Base-by-base conservation (phyloP, 2,329 filamentous ascomycete species). In the Diplodia corticola region DNA sequence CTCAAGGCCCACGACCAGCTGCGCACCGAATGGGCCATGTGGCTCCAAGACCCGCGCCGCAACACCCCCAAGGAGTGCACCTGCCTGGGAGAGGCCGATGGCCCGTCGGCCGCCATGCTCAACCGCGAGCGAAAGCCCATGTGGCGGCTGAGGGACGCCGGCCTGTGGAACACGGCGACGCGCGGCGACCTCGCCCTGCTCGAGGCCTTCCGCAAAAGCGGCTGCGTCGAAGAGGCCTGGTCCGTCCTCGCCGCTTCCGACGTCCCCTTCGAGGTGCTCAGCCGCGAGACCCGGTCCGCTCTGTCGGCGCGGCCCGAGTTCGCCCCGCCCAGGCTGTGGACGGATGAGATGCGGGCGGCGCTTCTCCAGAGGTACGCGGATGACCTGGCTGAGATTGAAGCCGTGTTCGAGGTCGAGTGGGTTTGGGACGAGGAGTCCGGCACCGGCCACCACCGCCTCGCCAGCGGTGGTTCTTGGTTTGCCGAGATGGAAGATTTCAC, bases 291-390 rank as follows among this genome's bases (percentile, higher is more conserved):
- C 13, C 40, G 26, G 4, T 7, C 26, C 2, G 63, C 63, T 7
- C n/a, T 65, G 63, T 12, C 57, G 20, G 51, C 51, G n/a, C 22
- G 40, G 13, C 63, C 63, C 12, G 51, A 65, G 13, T 49, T 37
- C 4, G 33, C 44, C 28, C 28, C 40, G 3, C 28, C 51, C 7
- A 28, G 12, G 1, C 22, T 30, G 1, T 65, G 63, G 63, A 65
- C 51, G 1, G 50, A 54, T 3, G 37, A 49, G n/a, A 57, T 55
- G 26, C 48, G 24, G 20, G 44, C 12, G 5, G 9, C 13, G 9
- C 6, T 65, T 3, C 28, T 57, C 17, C 13, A 55, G 2, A 35
- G 20, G 6, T 57, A 49, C 13, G n/a, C 28, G 4, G 63, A 22
- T 9, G 51, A 65, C 5, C 26, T 48, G 22, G 26, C 28, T 2